phyloP scores from a whole-genome alignment of 1,284 basidiomycete species.

The Ceraceosorus bombacis region DNA sequence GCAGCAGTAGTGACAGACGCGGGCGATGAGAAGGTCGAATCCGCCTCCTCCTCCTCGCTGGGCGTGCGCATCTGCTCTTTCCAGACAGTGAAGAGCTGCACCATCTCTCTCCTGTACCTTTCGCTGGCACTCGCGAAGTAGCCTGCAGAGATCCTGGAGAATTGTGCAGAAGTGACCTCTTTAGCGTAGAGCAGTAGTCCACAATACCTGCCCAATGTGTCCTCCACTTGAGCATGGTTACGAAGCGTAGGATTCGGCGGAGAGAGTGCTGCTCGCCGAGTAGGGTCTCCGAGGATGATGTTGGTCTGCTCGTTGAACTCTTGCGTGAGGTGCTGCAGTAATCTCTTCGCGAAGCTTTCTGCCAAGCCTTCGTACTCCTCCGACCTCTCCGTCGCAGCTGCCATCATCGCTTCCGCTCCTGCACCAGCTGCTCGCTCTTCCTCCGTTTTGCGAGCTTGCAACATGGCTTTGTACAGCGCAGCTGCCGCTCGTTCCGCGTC shows the following conservation, averaged over 20 bases:
- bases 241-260: constrained; percentile 31
- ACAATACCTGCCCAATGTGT: constrained; percentile 74
- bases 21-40: constrained; percentile 20
- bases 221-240: constrained; percentile 56
- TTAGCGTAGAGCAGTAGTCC: constrained; percentile 87
- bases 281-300: constrained; percentile 25
- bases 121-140: constrained; percentile 37
- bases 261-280: constrained; percentile 19
- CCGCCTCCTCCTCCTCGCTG: constrained; percentile 27
- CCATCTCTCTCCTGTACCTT: constrained; percentile 37
- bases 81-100: constrained; percentile 26
- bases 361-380: constrained; percentile 82
- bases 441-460: constrained; percentile 63
- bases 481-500: constrained; percentile 68
- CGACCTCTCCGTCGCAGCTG: constrained; percentile 73
- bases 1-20: constrained; percentile 1
- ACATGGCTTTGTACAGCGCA: constrained; percentile 87
- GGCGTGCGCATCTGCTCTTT: constrained; percentile 24
- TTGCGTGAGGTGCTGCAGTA: constrained; percentile 79
- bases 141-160: constrained; percentile 31
- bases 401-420: constrained; percentile 55
- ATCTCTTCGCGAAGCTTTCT: constrained; percentile 78
- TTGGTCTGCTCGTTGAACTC: constrained; percentile 60
- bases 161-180: constrained; percentile 60
- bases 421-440: constrained; percentile 20